Base-by-base conservation (phyloP, 2,329 filamentous ascomycete genomes). In the Ceratocystis smalleyi region DNA sequence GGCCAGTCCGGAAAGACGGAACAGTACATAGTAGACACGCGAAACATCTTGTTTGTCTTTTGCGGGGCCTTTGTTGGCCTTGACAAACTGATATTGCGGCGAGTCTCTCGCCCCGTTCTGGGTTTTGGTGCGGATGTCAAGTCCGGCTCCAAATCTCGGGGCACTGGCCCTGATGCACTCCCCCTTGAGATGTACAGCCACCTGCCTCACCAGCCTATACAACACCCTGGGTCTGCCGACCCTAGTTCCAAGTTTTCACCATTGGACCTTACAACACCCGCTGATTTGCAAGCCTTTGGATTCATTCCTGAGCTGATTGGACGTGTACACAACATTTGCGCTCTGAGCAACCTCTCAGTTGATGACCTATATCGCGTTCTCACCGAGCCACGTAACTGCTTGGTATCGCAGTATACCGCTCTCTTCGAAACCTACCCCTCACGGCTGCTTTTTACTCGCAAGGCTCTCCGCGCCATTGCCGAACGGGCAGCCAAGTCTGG, bases 21-120 rank as follows among this genome's bases (percentile, higher is more conserved):
- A 62, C 83, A 85, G 70, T 86, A 82, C 71, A 85, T 89, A 64
- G 86, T 96, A 65, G 88, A 94, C 70, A 99, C 94, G 0, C 91
- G 91, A 68, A 96, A 97, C 70, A 97, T 99, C 66, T 81, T 99
- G 32, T 99, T 99, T 75, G 91, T 99, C 51, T 96, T 94, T 73
- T 95, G 91, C 12, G 94, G 94, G 19, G 94, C 94, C 19, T 99
- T 99, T 72, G 88, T 95, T 43, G 92, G 91, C 1, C 79, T 97
- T 0, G 89, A 96, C 71, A 96, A 95, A 72, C 82, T 87, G 43
- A 83, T 99, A 60, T 79, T 95, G 66, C 87, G 91, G 66, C 85
- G 94, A n/a, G 86, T 97, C 55, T 87, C 90, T 12, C 90, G 88
- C 71, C 81, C 83, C 0, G 88, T 89, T 2, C 92, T 99, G 69